Evolutionary conservation across 106 monocot species (phyloP), one percentile per base, ranked within the genome.

Genomic region (Apostasia ramifera): DNA sequence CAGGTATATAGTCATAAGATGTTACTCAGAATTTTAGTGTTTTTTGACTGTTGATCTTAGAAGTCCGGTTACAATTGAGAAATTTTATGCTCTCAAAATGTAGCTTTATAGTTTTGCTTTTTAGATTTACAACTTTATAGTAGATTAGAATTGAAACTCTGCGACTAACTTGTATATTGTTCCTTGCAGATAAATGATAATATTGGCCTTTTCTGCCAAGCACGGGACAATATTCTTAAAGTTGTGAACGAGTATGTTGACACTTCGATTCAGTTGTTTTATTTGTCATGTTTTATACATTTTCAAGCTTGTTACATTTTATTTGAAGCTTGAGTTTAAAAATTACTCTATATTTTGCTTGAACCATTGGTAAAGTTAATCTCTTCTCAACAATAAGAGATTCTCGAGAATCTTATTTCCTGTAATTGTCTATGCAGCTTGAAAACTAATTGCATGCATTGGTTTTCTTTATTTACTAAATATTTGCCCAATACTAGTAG

Each of bases 201-300:
- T 63, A 66, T 95, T 53, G 48, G 58, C 63, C 73, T 95, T 48
- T 84, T 95, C 46, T 84, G 86, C 68, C 79, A 91, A 71, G 78
- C 88, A 60, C 81, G 88, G 66, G 88, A 86, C 45, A 95, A 88
- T 64, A 91, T 95, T 37, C 55, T 76, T 53, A 44, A 77, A 56
- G 69, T 95, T 72, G 70, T 95, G 83, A 86, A 91, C 51, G 95
- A 95, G 95, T 95, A 91, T 80, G 88, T 70, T 41, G 26, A 26
- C 26, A 26, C 26, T 26, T 26, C 26, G 26, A 26, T 26, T 26
- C 26, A 26, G 48, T 66, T 44, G 8, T 26, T 26, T 26, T 26
- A 26, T 26, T 26, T 26, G 26, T 26, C 26, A 26, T 26, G 26
- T 26, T 26, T 26, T 26, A 26, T 26, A 26, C 26, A 26, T 26